Percentiles rank a stretch among this genome's conserved stretches.
phyloP scores from a whole-genome alignment of 2,329 filamentous ascomycete genomes.

The Talaromyces sp. region DNA sequence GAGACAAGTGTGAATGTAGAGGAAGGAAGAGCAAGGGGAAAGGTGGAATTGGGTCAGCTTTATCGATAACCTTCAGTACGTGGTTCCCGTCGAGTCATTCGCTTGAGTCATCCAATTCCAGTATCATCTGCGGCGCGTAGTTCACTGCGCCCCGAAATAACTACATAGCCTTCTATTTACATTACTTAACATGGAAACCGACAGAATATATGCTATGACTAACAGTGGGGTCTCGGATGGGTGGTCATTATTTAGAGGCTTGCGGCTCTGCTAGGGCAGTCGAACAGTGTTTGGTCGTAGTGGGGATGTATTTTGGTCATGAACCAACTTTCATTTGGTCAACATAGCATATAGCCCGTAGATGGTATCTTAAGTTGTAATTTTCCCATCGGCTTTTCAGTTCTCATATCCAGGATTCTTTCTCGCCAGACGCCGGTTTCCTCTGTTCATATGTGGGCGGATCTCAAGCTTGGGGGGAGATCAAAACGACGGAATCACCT shows the following conservation, averaged over 20 bases:
- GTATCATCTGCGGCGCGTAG: conserved; percentile 5
- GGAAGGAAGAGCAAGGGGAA: conserved; percentile 1
- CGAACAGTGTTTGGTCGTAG: background rate
- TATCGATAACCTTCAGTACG: conserved; percentile 32
- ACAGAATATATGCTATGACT: conserved; percentile 9
- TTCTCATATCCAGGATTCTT: background rate
- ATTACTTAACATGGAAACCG: background rate
- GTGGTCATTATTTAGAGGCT: background rate
- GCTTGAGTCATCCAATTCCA: conserved; percentile 28
- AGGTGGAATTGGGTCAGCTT: conserved; percentile 24
- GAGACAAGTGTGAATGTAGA: background rate
- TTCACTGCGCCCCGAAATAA: too few species aligned
- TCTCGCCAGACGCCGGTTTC: conserved; percentile 23
- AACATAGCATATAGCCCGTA: conserved; percentile 24
- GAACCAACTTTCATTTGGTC: conserved; percentile 23
- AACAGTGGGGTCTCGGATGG: conserved; percentile 7
- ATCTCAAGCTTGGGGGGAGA: conserved; percentile 62
- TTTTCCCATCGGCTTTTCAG: conserved; percentile 9
- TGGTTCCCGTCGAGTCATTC: conserved; percentile 19
- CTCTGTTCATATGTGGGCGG: conserved; percentile 17
- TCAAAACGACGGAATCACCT: conserved; percentile 75
- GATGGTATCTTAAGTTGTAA: conserved; percentile 22
- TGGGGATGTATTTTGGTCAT: conserved; percentile 8
- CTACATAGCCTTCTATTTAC: background rate
- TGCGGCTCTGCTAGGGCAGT: conserved; percentile 3